Evolutionary conservation across 345 rosid genomes (phyloP), one percentile per base, ranked within the genome.

Genomic region (Hypericum perforatum): DNA sequence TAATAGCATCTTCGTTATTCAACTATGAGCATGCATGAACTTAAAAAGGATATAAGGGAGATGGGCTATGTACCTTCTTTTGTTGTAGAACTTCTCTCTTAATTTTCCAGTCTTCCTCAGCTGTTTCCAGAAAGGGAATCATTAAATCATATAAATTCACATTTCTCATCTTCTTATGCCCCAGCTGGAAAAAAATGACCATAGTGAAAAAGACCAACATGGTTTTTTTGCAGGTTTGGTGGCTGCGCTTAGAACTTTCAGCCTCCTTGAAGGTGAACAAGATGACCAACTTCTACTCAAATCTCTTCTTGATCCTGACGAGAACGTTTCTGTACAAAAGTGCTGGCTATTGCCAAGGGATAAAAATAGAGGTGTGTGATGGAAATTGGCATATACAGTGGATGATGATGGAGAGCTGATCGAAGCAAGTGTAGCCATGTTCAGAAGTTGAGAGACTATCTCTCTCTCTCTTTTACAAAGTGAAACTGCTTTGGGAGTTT

Each of bases 31-130:
- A 22, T 22, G 32, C 32, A 22, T 1, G 32, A 22, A 22, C 4
- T 4, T 22, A 22, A 22, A 22, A 22, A 4, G 4, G 6, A 49
- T 36, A 60, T 8, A 13, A 12, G 14, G 9, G 29, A 41, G 53
- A 49, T n/a, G 6, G 9, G 39, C 12, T 36, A 39, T 22, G 32
- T 58, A 88, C 97, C 85, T 82, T 85, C 74, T 92, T 92, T 81
- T 88, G 74, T 49, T 78, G 60, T 6, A 92, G 86, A 29, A 79
- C 39, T 52, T 81, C 89, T 62, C 98, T 83, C 79, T 92, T 92
- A 39, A 56, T 63, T 72, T 73, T 92, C 98, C 98, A 92, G 0
- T 92, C 98, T 72, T 83, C 88, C 74, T 92, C 98, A 78, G 90
- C 98, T 92, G 63, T 70, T 62, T 70, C 63, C 82, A 74, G 81